Evolutionary conservation across 2,329 filamentous ascomycete genomes (phyloP).

Genomic region (Diaporthe caulivora): DNA sequence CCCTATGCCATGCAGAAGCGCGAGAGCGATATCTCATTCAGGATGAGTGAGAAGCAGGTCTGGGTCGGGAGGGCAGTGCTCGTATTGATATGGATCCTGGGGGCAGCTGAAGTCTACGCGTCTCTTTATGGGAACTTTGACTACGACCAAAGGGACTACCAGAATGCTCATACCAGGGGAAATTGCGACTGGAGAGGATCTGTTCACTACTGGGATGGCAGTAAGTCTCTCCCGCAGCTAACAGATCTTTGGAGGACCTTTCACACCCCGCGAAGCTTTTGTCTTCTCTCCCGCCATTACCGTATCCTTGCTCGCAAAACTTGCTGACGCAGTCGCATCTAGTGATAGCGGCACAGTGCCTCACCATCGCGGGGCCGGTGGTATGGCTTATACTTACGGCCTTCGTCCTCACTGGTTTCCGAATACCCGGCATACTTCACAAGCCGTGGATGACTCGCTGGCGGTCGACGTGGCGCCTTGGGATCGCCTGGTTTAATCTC

Average conservation of each 20-base stretch:
- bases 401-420: conserved; percentile 39
- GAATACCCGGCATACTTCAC: conserved; percentile 37
- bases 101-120: conserved; percentile 34
- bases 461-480: conserved; percentile 23
- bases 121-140: conserved; percentile 40
- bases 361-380: conserved; percentile 40
- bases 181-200: conserved; percentile 41
- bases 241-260: not conserved
- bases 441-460: conserved; percentile 10
- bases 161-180: not conserved
- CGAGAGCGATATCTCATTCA: conserved; percentile 9
- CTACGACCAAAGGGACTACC: conserved; percentile 32
- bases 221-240: not conserved
- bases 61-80: conserved; percentile 39
- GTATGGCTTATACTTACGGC: conserved; percentile 39
- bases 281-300: no score
- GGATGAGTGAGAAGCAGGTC: conserved; percentile 21
- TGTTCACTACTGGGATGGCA: conserved; percentile 37
- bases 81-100: conserved; percentile 38
- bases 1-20: conserved; percentile 37
- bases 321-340: not conserved
- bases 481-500: conserved; percentile 32
- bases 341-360: conserved; percentile 34
- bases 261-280: no score
- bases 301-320: not conserved